A percentile compares a stretch with the other conserved stretches of the same genome.
Evolutionary conservation across 345 rosid species (phyloP).

Genomic region (Cardamine resedifolia): DNA sequence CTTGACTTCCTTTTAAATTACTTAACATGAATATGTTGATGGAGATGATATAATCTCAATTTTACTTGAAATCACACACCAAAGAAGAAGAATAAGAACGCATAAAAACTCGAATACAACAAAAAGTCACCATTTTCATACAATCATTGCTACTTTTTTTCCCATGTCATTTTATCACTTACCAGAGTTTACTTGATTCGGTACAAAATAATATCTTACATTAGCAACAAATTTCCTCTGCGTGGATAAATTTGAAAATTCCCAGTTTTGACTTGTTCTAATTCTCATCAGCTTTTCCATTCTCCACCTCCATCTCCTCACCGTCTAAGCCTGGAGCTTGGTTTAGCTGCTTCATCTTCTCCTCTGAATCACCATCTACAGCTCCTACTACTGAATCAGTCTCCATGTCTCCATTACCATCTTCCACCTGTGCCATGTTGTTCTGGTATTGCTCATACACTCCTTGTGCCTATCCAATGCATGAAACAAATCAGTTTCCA

Average conservation of each 20-base stretch:
- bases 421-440: slow-evolving; percentile 42
- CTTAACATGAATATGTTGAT: no score
- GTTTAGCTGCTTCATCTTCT: slow-evolving; percentile 28
- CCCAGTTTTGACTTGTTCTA: slow-evolving; percentile 9
- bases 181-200: slow-evolving; percentile 10
- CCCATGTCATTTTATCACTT: not conserved
- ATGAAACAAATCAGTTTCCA: slow-evolving; percentile 8
- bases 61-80: not conserved
- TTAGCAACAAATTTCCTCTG: not conserved
- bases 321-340: slow-evolving; percentile 41
- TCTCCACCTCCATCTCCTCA: slow-evolving; percentile 36
- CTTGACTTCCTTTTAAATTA: no score
- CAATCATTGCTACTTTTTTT: not conserved
- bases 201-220: slow-evolving; percentile 1
- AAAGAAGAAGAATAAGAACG: not conserved
- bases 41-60: not conserved
- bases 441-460: slow-evolving; percentile 51
- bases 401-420: slow-evolving; percentile 37
- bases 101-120: not conserved
- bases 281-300: slow-evolving; percentile 31
- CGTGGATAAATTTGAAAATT: not conserved
- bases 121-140: not conserved
- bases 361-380: slow-evolving; percentile 32
- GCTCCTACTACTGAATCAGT: slow-evolving; percentile 39
- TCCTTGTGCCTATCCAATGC: slow-evolving; percentile 48